These are phyloP conservation scores for Plasmodium knowlesi DNA, from an alignment of 169 alveolate genomes.

Conservation along the genomic window DNA sequence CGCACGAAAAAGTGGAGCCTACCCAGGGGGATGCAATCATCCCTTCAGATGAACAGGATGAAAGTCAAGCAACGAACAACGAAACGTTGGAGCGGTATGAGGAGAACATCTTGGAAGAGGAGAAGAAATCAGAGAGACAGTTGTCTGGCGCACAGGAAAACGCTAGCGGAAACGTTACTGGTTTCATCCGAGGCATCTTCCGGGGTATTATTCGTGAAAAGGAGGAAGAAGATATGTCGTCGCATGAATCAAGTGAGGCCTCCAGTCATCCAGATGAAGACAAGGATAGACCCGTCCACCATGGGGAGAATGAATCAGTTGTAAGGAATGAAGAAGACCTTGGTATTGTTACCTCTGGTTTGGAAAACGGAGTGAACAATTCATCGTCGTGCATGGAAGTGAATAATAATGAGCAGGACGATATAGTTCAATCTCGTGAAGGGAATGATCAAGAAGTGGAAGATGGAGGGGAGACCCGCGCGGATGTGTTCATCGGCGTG, in stretches of 20 bases:
- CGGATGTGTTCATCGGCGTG: not conserved
- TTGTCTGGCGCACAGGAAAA: not conserved
- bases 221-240: not conserved
- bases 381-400: not conserved
- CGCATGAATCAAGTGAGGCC: not conserved
- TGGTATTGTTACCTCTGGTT: not conserved
- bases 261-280: not conserved
- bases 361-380: not conserved
- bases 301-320: not conserved
- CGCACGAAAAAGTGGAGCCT: not conserved
- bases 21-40: not conserved
- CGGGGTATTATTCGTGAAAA: not conserved
- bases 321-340: not conserved
- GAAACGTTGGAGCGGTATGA: slow-evolving; percentile 43
- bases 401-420: not conserved
- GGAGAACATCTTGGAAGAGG: slow-evolving; percentile 7
- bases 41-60: not conserved
- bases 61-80: not conserved
- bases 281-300: not conserved
- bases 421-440: not conserved
- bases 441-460: not conserved
- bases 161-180: not conserved
- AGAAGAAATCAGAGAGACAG: not conserved
- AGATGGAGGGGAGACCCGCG: not conserved
- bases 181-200: not conserved